Evolutionary conservation across 2,329 filamentous ascomycete genomes (phyloP), one percentile per base, ranked within the genome.

Genomic region (Curvularia spicifera): DNA sequence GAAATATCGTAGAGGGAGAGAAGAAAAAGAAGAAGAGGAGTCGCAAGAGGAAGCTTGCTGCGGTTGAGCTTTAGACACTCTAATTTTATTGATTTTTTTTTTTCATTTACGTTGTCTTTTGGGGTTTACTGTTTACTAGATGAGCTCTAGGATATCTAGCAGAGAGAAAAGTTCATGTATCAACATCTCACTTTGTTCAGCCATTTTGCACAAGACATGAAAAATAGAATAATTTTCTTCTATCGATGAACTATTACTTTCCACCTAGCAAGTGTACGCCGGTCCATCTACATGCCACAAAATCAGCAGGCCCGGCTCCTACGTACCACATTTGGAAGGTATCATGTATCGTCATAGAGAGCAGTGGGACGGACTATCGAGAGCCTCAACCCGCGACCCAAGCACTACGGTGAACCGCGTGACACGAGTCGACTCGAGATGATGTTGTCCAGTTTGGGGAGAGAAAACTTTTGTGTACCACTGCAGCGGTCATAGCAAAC

Each of bases 1-100:
- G 47, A 1, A 65, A 66, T 46, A 42, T 67, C 22, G 59, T 65
- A 3, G 66, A 69, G 18, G 66, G 67, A 6, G 67, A 65, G 18
- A 66, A 67, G 54, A 69, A 63, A 56, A 71, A 70, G 58, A 68
- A 68, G 60, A 68, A 64, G 68, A 62, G 69, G 53, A 70, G 63
- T 49, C 55, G 65, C 26, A 70, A 68, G 62, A 68, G 63, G 61
- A 66, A 67, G 53, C 54, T 35, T 37, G 60, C 47, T 47, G 58
- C 50, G 29, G 49, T 29, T 8, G 64, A 65, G 40, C 53, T 54
- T 37, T 66, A 44, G 44, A 31, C 22, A 24, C 12, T 1, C 13
- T 43, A 4, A 13, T 40, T 39, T 4, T 45, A 10, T 24, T 4
- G 45, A 10, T 24, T 20, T 47, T n/a, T 20, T 47, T n/a, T 22